These are phyloP conservation scores for Ilyonectria robusta DNA, from an alignment of 2,329 filamentous ascomycete genomes.

Conservation along the genomic window DNA sequence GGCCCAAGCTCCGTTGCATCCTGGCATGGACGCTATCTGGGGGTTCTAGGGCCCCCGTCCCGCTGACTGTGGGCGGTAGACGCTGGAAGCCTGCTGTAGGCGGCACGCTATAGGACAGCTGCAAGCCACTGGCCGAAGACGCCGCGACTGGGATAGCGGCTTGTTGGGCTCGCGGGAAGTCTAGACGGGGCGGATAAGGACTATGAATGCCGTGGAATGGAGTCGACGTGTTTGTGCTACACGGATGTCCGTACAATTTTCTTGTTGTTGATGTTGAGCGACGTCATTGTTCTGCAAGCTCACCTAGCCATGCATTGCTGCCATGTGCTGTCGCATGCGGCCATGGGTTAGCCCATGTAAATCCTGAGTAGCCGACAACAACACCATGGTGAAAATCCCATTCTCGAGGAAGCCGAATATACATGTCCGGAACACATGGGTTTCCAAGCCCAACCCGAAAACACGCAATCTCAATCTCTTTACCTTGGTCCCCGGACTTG, in stretches of 20 bases:
- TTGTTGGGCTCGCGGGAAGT: conserved; percentile 11
- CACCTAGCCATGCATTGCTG: background rate
- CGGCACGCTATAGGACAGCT: conserved; percentile 4
- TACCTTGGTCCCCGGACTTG: conserved; percentile 32
- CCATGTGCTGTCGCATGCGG: conserved; percentile 4
- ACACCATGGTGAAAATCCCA: background rate
- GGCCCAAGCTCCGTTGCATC: conserved; percentile 20
- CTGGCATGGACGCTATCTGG: background rate
- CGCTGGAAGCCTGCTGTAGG: background rate
- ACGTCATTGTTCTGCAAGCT: conserved; percentile 23
- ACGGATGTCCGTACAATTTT: background rate
- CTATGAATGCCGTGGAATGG: conserved; percentile 22
- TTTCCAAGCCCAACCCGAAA: background rate
- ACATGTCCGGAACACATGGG: conserved; percentile 22
- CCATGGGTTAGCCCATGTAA: background rate
- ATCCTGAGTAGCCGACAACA: background rate
- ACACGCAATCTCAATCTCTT: conserved; percentile 22
- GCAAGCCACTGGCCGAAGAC: background rate
- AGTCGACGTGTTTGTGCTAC: background rate
- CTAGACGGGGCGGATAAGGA: background rate
- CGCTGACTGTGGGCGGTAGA: too few relatives aligned
- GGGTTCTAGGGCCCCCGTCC: conserved; percentile 2
- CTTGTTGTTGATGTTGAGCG: conserved; percentile 18
- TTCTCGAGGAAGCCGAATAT: conserved; percentile 15
- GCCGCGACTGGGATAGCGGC: conserved; percentile 5